Evolutionary conservation across 345 rosid species (phyloP).

Genomic region (Corchorus olitorius): DNA sequence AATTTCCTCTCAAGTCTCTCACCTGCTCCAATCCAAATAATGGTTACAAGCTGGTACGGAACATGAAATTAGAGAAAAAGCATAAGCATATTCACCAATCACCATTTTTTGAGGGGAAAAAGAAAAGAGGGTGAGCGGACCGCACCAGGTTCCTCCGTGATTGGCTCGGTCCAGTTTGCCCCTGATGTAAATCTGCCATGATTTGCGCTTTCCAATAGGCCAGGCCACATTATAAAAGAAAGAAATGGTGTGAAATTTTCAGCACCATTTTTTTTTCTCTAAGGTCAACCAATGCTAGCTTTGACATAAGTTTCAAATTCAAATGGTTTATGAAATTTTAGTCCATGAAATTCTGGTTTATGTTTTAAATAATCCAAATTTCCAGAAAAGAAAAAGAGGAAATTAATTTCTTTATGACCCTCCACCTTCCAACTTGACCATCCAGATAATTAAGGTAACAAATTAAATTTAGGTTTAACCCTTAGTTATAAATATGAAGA

Average conservation of each 20-base stretch:
- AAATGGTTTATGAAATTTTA: too few relatives aligned
- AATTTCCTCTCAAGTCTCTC: not conserved
- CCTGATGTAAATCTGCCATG: not conserved
- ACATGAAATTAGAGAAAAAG: not conserved
- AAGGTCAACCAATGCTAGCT: not conserved
- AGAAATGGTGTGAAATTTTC: not conserved
- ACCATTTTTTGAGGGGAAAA: not conserved
- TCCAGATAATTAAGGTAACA: too few relatives aligned
- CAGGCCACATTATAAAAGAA: not conserved
- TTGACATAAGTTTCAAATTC: not conserved
- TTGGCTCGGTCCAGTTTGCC: not conserved
- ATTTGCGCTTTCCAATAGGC: not conserved
- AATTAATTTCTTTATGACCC: too few relatives aligned
- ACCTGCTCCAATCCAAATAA: constrained; percentile 9
- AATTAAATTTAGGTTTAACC: too few relatives aligned
- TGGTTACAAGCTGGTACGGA: not conserved
- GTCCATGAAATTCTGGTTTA: not conserved
- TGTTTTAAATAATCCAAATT: too few relatives aligned
- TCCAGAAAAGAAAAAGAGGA: too few relatives aligned
- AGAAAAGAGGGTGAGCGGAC: not conserved
- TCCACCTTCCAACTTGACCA: too few relatives aligned
- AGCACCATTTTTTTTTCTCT: not conserved
- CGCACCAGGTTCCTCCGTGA: not conserved
- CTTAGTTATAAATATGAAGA: too few relatives aligned
- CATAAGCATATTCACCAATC: not conserved